phyloP scores from a whole-genome alignment of 345 rosid genomes.

The Pistacia integerrima region DNA sequence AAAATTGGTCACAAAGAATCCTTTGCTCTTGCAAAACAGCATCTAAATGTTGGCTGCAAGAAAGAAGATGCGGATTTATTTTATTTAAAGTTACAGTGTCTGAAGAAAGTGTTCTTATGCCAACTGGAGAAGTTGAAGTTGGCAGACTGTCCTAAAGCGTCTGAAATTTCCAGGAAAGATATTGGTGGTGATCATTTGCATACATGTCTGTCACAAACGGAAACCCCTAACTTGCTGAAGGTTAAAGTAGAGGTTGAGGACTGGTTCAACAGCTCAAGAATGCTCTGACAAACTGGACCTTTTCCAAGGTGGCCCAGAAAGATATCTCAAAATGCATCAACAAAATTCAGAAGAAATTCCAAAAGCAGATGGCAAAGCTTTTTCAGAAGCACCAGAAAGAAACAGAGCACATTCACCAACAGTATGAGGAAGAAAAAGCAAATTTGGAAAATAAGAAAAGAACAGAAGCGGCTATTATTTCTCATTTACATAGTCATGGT shows the following conservation, averaged over 20 bases:
- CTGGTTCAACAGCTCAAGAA: slow-evolving; percentile 30
- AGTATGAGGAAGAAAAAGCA: slow-evolving; percentile 47
- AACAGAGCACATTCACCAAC: slow-evolving; percentile 39
- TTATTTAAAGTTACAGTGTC: slow-evolving; percentile 52
- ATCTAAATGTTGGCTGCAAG: slow-evolving; percentile 61
- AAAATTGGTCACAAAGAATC: slow-evolving; percentile 67
- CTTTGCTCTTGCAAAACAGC: slow-evolving; percentile 62
- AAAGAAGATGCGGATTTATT: slow-evolving; percentile 63
- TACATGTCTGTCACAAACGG: slow-evolving; percentile 26
- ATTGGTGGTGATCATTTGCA: slow-evolving; percentile 25
- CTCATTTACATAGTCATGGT: slow-evolving; percentile 36
- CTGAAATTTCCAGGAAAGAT: slow-evolving; percentile 28
- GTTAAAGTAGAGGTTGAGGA: slow-evolving; percentile 27
- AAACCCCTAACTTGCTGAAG: slow-evolving; percentile 20
- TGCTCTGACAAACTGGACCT: slow-evolving; percentile 32
- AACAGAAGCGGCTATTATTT: slow-evolving; percentile 56
- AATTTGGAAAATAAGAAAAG: slow-evolving; percentile 42
- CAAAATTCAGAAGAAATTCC: slow-evolving; percentile 50
- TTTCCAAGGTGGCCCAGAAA: slow-evolving; percentile 39
- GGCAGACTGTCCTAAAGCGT: slow-evolving; percentile 29
- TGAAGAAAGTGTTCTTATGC: slow-evolving; percentile 61
- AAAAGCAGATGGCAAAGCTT: slow-evolving; percentile 51
- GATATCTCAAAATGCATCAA: slow-evolving; percentile 52
- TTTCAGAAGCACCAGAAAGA: slow-evolving; percentile 43
- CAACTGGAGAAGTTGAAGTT: slow-evolving; percentile 30